Percentiles rank a stretch among this genome's conserved stretches.
phyloP scores from a whole-genome alignment of 1,139 yeast genomes.

The Meyerozyma elateridarum region DNA sequence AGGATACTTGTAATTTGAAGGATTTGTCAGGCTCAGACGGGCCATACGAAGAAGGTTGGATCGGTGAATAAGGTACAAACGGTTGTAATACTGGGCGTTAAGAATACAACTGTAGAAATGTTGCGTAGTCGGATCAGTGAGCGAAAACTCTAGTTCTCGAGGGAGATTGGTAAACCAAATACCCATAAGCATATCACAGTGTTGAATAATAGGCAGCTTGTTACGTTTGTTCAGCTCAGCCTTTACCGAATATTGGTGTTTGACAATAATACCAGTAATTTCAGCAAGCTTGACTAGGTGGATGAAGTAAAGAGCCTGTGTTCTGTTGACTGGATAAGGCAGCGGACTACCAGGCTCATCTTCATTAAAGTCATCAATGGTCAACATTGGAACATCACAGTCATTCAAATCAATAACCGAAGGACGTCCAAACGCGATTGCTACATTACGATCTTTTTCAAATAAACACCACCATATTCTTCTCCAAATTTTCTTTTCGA shows the following conservation, averaged over 20 bases:
- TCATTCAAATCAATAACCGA: constrained; percentile 65
- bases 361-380: constrained; percentile 59
- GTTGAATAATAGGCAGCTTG: constrained; percentile 55
- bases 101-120: constrained; percentile 56
- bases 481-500: constrained; percentile 58
- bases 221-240: constrained; percentile 53
- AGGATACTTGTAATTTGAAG: constrained; percentile 57
- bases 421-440: constrained; percentile 79
- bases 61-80: constrained; percentile 67
- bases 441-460: constrained; percentile 64
- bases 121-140: constrained; percentile 51
- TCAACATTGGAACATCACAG: constrained; percentile 73
- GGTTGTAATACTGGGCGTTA: constrained; percentile 69
- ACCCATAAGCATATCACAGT: constrained; percentile 78
- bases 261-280: constrained; percentile 66
- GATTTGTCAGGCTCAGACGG: constrained; percentile 35
- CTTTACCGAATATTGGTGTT: constrained; percentile 69
- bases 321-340: constrained; percentile 44
- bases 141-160: constrained; percentile 55
- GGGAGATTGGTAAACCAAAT: constrained; percentile 75
- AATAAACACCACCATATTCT: constrained; percentile 81
- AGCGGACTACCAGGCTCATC: constrained; percentile 45
- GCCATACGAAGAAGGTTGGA: constrained; percentile 59
- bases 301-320: constrained; percentile 54
- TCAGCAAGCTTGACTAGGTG: constrained; percentile 67